A percentile compares a stretch with the other conserved stretches of the same genome.
Conservation (phyloP, 2,329 filamentous ascomycete species). For the Pseudocercospora ulei region DNA sequence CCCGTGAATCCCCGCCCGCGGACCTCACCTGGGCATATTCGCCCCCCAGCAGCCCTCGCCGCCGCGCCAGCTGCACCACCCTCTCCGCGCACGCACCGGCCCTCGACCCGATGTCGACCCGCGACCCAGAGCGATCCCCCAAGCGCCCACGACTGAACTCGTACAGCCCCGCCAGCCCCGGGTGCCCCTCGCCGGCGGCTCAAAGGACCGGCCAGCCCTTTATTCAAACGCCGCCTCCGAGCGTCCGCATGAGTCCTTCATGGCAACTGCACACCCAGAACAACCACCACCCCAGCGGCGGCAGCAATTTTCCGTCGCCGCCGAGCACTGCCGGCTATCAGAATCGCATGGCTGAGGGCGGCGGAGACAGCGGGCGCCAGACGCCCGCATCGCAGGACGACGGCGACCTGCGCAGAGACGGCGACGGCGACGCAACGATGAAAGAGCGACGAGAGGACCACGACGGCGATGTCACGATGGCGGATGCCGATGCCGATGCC, state of each 20-base stretch:
- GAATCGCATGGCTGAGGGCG: slow-evolving; percentile 26
- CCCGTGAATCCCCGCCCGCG: slow-evolving; percentile 5
- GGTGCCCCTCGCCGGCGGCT: slow-evolving; percentile 36
- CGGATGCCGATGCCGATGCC: too few species aligned
- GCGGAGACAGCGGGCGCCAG: slow-evolving; percentile 24
- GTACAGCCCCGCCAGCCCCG: slow-evolving; percentile 37
- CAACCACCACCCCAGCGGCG: slow-evolving; percentile 16
- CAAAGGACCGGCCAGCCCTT: slow-evolving; percentile 34
- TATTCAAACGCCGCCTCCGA: slow-evolving; percentile 41
- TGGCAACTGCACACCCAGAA: slow-evolving; percentile 31
- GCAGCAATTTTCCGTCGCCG: slow-evolving; percentile 35
- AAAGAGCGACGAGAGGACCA: slow-evolving; percentile 25
- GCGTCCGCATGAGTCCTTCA: slow-evolving; percentile 42
- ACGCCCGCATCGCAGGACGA: slow-evolving; percentile 28
- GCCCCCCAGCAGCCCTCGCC: background rate
- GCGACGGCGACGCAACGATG: slow-evolving; percentile 40
- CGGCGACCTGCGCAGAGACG: slow-evolving; percentile 29
- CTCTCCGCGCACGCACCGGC: slow-evolving; percentile 9
- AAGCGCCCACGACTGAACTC: slow-evolving; percentile 35
- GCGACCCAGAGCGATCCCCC: slow-evolving; percentile 31
- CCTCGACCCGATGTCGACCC: slow-evolving; percentile 26
- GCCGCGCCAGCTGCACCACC: too few species aligned
- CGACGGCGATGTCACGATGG: slow-evolving; percentile 17
- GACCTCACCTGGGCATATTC: slow-evolving; percentile 1
- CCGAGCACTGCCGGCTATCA: slow-evolving; percentile 36